Evolutionary conservation across 371 early-diverging fungal genomes (phyloP).

Genomic region (Batkoa obscura): DNA sequence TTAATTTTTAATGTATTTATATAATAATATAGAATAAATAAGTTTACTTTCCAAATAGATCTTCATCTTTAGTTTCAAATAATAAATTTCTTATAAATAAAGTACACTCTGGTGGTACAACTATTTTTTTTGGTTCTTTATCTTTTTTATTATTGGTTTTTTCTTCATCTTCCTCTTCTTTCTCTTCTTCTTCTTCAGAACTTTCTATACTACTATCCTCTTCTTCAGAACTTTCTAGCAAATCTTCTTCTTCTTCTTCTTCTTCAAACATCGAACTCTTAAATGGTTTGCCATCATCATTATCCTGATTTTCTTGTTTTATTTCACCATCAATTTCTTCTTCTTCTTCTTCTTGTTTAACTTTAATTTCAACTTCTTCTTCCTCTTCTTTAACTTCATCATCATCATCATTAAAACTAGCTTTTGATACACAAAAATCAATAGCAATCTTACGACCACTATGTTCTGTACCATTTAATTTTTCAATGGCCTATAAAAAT

Average conservation of each 20-base stretch:
- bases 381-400: conserved; percentile 10
- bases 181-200: conserved; percentile 13
- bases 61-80: conserved; percentile 73
- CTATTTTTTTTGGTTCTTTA: conserved; percentile 15
- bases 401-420: conserved; percentile 20
- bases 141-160: conserved; percentile 18
- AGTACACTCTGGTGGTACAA: conserved; percentile 32
- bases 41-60: conserved; percentile 46
- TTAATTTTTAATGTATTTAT: conserved; percentile 8
- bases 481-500: conserved; percentile 36
- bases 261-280: conserved; percentile 9
- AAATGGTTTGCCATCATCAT: conserved; percentile 15
- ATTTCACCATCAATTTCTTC: conserved; percentile 8
- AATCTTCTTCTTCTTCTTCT: conserved; percentile 13
- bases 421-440: conserved; percentile 68
- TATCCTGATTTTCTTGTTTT: conserved; percentile 12
- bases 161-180: conserved; percentile 16
- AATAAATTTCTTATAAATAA: conserved; percentile 81
- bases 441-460: conserved; percentile 59
- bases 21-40: background rate
- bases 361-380: conserved; percentile 13
- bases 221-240: conserved; percentile 16
- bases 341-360: conserved; percentile 8
- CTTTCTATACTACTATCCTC: conserved; percentile 16
- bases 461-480: conserved; percentile 48